phyloP scores from a whole-genome alignment of 2,329 filamentous ascomycete species.

The Epichloe typhina region DNA sequence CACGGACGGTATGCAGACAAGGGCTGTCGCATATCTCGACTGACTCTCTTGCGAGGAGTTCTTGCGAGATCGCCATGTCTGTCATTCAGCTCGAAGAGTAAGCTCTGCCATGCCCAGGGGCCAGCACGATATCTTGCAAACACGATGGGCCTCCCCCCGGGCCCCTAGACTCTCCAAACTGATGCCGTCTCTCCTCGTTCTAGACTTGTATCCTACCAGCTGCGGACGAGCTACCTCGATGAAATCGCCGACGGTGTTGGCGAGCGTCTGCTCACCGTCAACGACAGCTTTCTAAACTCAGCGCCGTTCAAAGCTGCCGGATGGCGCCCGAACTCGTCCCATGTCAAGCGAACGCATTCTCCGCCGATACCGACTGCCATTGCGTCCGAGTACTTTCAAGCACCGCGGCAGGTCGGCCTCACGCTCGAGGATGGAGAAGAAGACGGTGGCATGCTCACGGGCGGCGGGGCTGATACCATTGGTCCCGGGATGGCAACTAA shows the following conservation, averaged over 20 bases:
- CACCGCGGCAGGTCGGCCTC: constrained; percentile 48
- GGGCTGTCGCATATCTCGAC: neutral
- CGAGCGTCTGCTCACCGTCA: constrained; percentile 70
- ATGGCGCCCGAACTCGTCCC: constrained; percentile 60
- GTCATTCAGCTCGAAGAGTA: constrained; percentile 27
- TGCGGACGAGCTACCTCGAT: constrained; percentile 67
- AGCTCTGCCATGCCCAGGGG: constrained; percentile 1
- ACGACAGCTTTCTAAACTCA: constrained; percentile 66
- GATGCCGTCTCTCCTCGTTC: neutral
- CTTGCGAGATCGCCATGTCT: constrained; percentile 17
- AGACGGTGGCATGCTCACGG: constrained; percentile 59
- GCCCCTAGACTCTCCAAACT: neutral
- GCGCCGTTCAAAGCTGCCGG: constrained; percentile 72
- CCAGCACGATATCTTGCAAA: neutral
- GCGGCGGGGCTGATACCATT: constrained; percentile 53
- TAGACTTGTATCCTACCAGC: constrained; percentile 70
- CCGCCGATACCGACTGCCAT: constrained; percentile 75
- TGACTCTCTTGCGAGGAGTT: neutral
- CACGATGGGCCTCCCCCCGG: neutral
- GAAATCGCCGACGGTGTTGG: constrained; percentile 74
- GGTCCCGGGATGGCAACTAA: constrained; percentile 55
- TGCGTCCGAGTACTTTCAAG: constrained; percentile 72
- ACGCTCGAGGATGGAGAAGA: constrained; percentile 60
- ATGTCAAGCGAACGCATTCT: constrained; percentile 73
- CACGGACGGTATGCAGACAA: constrained; percentile 9